Conservation (phyloP, 2,329 filamentous ascomycete species). For the Graphilbum ipis-grandicollis region DNA sequence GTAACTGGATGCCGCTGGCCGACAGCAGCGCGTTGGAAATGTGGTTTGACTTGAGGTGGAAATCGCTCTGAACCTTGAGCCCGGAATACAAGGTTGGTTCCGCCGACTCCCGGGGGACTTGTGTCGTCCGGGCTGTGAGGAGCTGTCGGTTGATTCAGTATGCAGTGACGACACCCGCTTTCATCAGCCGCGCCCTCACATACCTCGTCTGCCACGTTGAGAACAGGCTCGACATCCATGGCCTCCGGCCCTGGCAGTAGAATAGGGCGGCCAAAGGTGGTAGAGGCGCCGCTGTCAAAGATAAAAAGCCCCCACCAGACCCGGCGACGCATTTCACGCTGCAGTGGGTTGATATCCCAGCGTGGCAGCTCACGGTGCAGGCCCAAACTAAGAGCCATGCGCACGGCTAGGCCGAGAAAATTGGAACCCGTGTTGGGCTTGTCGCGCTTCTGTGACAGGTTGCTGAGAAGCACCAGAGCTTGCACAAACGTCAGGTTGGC, state of each 20-base stretch:
- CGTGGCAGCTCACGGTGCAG: slow-evolving; percentile 3
- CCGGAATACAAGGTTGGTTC: slow-evolving; percentile 1
- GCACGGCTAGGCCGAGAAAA: slow-evolving; percentile 3
- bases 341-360: slow-evolving; percentile 2
- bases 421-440: slow-evolving; percentile 4
- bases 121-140: neutral
- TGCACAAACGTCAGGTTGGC: slow-evolving; percentile 3
- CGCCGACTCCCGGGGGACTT: neutral
- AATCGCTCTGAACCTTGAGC: slow-evolving; percentile 1
- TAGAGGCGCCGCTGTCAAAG: slow-evolving; percentile 4
- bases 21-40: slow-evolving; percentile 3
- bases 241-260: slow-evolving; percentile 1
- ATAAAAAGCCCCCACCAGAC: slow-evolving; percentile 5
- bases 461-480: slow-evolving; percentile 4
- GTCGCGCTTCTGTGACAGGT: slow-evolving; percentile 3
- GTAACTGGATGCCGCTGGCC: neutral
- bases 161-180: too few species aligned
- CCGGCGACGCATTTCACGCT: slow-evolving; percentile 2
- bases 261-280: slow-evolving; percentile 2
- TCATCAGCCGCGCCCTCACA: too few species aligned
- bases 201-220: slow-evolving; percentile 2
- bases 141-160: too few species aligned
- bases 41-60: slow-evolving; percentile 2
- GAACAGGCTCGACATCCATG: slow-evolving; percentile 2
- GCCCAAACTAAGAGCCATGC: slow-evolving; percentile 3